Evolutionary conservation across 495 filamentous ascomycete genomes (phyloP).

Genomic region (Haplographium delicatum): DNA sequence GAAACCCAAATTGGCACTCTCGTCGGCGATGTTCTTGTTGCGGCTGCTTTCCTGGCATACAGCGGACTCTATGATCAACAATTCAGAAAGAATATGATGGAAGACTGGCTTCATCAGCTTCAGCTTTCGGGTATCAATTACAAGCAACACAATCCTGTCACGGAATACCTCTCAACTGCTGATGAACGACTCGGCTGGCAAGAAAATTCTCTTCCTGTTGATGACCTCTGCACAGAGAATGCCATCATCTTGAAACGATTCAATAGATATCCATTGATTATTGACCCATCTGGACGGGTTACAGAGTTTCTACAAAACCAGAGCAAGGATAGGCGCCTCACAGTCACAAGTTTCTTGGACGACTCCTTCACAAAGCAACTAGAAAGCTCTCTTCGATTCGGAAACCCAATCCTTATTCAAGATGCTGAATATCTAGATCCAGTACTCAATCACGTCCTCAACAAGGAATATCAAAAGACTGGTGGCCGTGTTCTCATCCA

Average conservation of each 20-base stretch:
- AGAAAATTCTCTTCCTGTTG: slow-evolving; percentile 90
- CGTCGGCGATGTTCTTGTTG: slow-evolving; percentile 90
- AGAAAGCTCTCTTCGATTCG: slow-evolving; percentile 93
- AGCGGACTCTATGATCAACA: slow-evolving; percentile 96
- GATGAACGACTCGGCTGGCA: slow-evolving; percentile 95
- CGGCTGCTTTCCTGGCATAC: slow-evolving; percentile 96
- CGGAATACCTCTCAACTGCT: slow-evolving; percentile 93
- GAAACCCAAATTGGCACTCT: slow-evolving; percentile 96
- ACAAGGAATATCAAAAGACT: slow-evolving; percentile 99
- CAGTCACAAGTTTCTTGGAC: slow-evolving; percentile 96
- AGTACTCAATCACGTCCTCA: slow-evolving; percentile 96
- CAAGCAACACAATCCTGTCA: slow-evolving; percentile 91
- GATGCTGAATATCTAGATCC: slow-evolving; percentile 97
- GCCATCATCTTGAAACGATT: slow-evolving; percentile 95
- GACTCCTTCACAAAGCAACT: slow-evolving; percentile 97
- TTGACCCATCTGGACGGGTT: slow-evolving; percentile 91
- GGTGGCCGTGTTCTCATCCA: slow-evolving; percentile 97
- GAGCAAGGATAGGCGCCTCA: slow-evolving; percentile 87
- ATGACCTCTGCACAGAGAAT: slow-evolving; percentile 98
- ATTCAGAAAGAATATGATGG: slow-evolving; percentile 94
- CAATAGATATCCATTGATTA: slow-evolving; percentile 97
- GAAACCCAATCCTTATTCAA: slow-evolving; percentile 97
- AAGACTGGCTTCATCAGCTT: slow-evolving; percentile 93
- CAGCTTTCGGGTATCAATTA: slow-evolving; percentile 82
- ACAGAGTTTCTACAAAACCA: slow-evolving; percentile 93